Conservation (phyloP, 2,329 filamentous ascomycete genomes). For the Cladophialophora bantiana region DNA sequence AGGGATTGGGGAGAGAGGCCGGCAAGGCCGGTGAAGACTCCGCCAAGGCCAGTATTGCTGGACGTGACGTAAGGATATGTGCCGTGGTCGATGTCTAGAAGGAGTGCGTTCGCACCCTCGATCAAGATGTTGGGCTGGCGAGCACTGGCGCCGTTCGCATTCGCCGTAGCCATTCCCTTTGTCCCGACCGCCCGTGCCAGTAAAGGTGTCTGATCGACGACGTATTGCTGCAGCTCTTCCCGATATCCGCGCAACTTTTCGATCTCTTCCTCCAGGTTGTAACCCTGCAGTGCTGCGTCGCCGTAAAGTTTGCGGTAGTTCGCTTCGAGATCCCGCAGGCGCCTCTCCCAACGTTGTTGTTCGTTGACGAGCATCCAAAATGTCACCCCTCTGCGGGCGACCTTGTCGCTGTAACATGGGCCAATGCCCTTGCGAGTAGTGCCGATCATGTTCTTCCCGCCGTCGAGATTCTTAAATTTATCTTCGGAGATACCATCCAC, state of each 20-base stretch:
- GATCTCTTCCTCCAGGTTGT: slow-evolving; percentile 68
- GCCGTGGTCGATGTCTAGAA: slow-evolving; percentile 65
- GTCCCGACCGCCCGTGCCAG: slow-evolving; percentile 36
- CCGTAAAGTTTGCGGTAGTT: slow-evolving; percentile 66
- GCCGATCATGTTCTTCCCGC: slow-evolving; percentile 54
- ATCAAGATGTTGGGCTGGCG: slow-evolving; percentile 64
- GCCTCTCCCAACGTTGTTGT: slow-evolving; percentile 41
- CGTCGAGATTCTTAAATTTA: slow-evolving; percentile 44
- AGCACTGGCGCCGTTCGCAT: slow-evolving; percentile 39
- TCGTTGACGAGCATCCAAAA: slow-evolving; percentile 56
- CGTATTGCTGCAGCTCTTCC: slow-evolving; percentile 56
- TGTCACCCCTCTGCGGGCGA: slow-evolving; percentile 64
- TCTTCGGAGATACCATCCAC: slow-evolving; percentile 57
- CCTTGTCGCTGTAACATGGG: slow-evolving; percentile 70
- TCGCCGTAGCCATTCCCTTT: slow-evolving; percentile 34
- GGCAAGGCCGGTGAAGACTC: slow-evolving; percentile 65
- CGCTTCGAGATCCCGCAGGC: slow-evolving; percentile 42
- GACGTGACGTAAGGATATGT: slow-evolving; percentile 60
- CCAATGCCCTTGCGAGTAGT: slow-evolving; percentile 60
- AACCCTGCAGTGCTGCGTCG: slow-evolving; percentile 57
- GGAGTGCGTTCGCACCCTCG: slow-evolving; percentile 69
- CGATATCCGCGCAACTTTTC: slow-evolving; percentile 54
- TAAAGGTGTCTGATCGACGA: slow-evolving; percentile 54
- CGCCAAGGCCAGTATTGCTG: slow-evolving; percentile 56
- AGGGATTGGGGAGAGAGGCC: slow-evolving; percentile 64